Conservation (phyloP, 768 basidiomycete species). For the Scleroderma bovista region DNA sequence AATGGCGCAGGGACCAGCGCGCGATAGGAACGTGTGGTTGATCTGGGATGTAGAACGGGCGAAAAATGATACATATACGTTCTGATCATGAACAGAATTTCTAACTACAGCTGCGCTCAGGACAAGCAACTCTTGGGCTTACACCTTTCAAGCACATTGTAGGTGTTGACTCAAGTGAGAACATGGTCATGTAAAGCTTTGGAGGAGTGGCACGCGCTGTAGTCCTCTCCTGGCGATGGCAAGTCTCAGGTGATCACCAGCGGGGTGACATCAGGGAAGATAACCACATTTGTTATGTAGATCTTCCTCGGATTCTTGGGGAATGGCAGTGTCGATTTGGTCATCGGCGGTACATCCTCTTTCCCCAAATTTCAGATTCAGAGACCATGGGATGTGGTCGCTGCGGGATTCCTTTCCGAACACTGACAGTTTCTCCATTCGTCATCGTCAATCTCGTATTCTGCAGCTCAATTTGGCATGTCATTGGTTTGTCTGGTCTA, state of each 20-base stretch:
- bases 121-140: constrained; percentile 63
- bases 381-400: too few relatives aligned
- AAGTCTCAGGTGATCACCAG: too few relatives aligned
- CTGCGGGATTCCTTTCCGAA: not conserved
- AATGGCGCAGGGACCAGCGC: constrained; percentile 1
- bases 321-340: constrained; percentile 55
- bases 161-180: constrained; percentile 66
- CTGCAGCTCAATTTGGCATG: constrained; percentile 66
- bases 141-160: constrained; percentile 52
- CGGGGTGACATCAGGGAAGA: too few relatives aligned
- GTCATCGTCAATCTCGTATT: not conserved
- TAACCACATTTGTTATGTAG: constrained; percentile 30
- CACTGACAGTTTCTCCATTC: not conserved
- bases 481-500: constrained; percentile 78
- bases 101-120: constrained; percentile 30
- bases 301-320: constrained; percentile 40
- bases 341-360: constrained; percentile 50
- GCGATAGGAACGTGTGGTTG: constrained; percentile 55
- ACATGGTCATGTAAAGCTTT: constrained; percentile 51
- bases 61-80: constrained; percentile 1
- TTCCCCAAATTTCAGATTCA: too few relatives aligned
- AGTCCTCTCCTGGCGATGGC: not conserved
- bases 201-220: constrained; percentile 4
- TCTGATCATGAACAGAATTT: not conserved
- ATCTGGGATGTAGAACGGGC: constrained; percentile 83